Evolutionary conservation across 2,329 filamentous ascomycete species (phyloP).

Genomic region (Dothistroma pini): DNA sequence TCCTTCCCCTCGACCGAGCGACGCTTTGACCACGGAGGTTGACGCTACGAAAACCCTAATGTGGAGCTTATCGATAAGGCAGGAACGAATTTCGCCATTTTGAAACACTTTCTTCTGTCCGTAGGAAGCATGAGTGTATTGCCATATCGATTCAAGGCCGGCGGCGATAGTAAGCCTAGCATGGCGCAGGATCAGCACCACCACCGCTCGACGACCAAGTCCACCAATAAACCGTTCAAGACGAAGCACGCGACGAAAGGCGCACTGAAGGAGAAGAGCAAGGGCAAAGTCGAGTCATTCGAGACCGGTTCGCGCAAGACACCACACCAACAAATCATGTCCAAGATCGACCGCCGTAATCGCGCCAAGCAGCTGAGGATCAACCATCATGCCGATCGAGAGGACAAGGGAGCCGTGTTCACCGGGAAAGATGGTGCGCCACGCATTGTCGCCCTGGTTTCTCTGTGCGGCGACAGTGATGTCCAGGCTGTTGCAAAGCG

Average conservation of each 20-base stretch:
- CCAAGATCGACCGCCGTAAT: conserved; percentile 91
- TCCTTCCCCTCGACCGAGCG: no score
- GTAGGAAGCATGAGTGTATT: conserved; percentile 29
- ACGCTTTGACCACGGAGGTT: no score
- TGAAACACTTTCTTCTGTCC: neutral
- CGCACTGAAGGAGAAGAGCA: conserved; percentile 75
- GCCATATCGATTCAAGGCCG: conserved; percentile 85
- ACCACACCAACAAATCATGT: conserved; percentile 94
- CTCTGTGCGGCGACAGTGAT: conserved; percentile 72
- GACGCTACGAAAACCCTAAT: neutral
- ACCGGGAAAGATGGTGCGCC: conserved; percentile 82
- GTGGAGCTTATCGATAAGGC: conserved; percentile 9
- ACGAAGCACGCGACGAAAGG: conserved; percentile 86
- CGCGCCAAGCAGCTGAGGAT: conserved; percentile 87
- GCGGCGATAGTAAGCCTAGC: conserved; percentile 44
- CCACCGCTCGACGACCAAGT: conserved; percentile 90
- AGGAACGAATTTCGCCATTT: neutral
- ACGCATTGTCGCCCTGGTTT: conserved; percentile 81
- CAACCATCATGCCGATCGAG: conserved; percentile 77
- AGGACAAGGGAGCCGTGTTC: conserved; percentile 76
- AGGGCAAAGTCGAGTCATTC: conserved; percentile 73
- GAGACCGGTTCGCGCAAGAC: conserved; percentile 74
- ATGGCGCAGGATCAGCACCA: conserved; percentile 57
- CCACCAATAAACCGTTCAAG: conserved; percentile 86
- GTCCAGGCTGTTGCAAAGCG: conserved; percentile 62